Base-by-base conservation (phyloP, 2,329 filamentous ascomycete species). In the Colletotrichum neosansevieriae region DNA sequence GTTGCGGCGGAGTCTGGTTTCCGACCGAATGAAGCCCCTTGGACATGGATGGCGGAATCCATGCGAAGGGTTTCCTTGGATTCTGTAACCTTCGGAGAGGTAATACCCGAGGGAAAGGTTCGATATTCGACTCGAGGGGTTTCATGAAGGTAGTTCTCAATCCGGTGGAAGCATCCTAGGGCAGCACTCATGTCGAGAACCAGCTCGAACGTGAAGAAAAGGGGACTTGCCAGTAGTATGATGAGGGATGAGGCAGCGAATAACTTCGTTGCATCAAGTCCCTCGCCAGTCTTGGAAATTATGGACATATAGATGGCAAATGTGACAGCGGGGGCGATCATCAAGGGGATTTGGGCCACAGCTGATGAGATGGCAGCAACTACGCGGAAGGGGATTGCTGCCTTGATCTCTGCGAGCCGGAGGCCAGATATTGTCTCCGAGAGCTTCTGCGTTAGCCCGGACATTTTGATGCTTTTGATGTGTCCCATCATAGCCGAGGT, bases 401-500 rank as follows among this genome's bases (percentile, higher is more conserved):
- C 70, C 69, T 67, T 59, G 15, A 76, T 64, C 42, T 76, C 75
- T 10, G 29, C 45, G 3, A 62, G 59, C 9, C 75, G 71, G 19
- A 75, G 38, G 6, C 68, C 63, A 1, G 72, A 59, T 17, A 76
- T 69, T 6, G 70, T 66, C 2, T 58, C 21, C 29, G 72, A 74
- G 77, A 72, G 82, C 11, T 79, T 78, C n/a, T 81, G 75, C 36
- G 79, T 81, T 11, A 87, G 71, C 0, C 84, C 85, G 1, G 82
- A 77, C 71, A 87, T 82, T 72, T 86, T 87, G 63, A 86, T 78
- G 13, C 80, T 81, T 70, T 85, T 86, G 76, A 88, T 85, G 17
- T 81, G 81, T 6, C 79, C 80, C 1, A 87, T 76, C 73, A 85
- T 82, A 4, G 79, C 78, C 3, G 82, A 78, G 1, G 84, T 87